Percentiles rank a stretch among this genome's conserved stretches.
These are phyloP conservation scores for Annulohypoxylon moriforme DNA, from an alignment of 495 filamentous ascomycete species.

Conservation along the genomic window DNA sequence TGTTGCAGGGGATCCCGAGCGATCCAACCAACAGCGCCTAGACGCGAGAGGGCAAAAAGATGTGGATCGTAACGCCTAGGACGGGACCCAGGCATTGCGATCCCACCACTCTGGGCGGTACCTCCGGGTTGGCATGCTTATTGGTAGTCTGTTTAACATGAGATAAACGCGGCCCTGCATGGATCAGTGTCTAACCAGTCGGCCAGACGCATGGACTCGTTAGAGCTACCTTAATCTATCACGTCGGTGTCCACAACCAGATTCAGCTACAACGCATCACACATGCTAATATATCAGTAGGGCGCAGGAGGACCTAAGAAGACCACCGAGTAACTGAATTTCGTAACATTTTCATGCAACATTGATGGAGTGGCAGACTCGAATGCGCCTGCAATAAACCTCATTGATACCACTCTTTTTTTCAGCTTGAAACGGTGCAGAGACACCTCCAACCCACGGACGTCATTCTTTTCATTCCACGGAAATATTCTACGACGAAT, in stretches of 20 bases:
- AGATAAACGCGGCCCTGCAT: constrained; percentile 30
- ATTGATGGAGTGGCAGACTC: constrained; percentile 31
- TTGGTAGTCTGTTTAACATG: constrained; percentile 37
- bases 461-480: background rate
- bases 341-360: constrained; percentile 11
- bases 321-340: constrained; percentile 1
- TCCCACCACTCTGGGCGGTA: constrained; percentile 37
- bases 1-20: constrained; percentile 32
- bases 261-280: constrained; percentile 21
- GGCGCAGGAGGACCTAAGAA: background rate
- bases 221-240: constrained; percentile 15
- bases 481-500: constrained; percentile 4
- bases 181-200: constrained; percentile 31
- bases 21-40: constrained; percentile 33
- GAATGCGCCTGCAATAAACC: constrained; percentile 5
- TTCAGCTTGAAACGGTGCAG: constrained; percentile 3
- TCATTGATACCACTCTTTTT: background rate
- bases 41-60: constrained; percentile 18
- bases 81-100: constrained; percentile 20
- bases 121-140: constrained; percentile 26
- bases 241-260: constrained; percentile 40
- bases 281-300: constrained; percentile 17
- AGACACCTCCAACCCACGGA: background rate
- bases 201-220: constrained; percentile 18
- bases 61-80: constrained; percentile 14